Evolutionary conservation across 139 green algal species (phyloP).

Genomic region (Micractinium sp.): DNA sequence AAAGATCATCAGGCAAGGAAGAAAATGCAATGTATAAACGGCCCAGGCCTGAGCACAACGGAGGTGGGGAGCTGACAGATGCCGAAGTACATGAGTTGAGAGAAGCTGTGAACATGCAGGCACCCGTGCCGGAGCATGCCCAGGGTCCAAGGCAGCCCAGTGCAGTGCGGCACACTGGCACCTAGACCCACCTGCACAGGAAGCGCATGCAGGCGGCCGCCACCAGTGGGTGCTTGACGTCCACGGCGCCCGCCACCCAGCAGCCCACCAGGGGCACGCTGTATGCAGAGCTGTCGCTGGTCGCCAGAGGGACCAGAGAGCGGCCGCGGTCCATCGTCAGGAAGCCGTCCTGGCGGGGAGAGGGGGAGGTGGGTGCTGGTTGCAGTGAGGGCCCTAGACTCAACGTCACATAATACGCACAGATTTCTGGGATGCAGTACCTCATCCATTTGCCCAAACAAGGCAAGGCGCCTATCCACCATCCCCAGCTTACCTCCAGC

Average conservation of each 20-base stretch:
- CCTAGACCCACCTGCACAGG: not conserved
- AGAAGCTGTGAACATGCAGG: too few relatives aligned
- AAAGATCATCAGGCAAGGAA: not conserved
- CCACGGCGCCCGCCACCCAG: conserved; percentile 34
- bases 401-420: not conserved
- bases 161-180: too few relatives aligned
- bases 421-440: not conserved
- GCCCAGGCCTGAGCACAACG: not conserved
- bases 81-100: not conserved
- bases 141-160: not conserved
- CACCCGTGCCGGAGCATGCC: not conserved
- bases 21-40: not conserved
- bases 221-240: conserved; percentile 29
- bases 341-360: conserved; percentile 26
- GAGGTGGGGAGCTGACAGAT: not conserved
- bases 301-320: conserved; percentile 32
- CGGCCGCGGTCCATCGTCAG: conserved; percentile 46
- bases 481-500: not conserved
- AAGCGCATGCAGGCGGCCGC: conserved; percentile 38
- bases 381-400: not conserved
- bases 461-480: not conserved
- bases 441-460: not conserved
- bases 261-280: conserved; percentile 28
- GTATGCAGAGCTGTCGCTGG: conserved; percentile 21
- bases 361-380: not conserved